Evolutionary conservation across 305 asterid species (phyloP).

Genomic region (Coffea humblotiana): DNA sequence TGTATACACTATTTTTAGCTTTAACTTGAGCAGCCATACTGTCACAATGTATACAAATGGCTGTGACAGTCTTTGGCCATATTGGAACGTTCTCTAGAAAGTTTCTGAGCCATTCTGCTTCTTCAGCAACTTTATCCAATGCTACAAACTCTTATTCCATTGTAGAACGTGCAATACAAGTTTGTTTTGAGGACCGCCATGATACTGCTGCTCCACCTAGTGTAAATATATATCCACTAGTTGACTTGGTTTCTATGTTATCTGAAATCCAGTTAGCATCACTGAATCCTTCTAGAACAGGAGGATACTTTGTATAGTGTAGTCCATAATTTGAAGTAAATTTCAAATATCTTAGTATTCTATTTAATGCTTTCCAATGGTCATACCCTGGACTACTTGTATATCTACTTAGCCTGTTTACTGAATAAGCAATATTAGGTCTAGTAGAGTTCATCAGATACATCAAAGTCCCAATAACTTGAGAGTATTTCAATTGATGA

Average conservation of each 20-base stretch:
- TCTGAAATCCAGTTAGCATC: neutral
- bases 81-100: neutral
- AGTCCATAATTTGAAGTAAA: neutral
- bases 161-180: neutral
- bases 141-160: neutral
- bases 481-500: neutral
- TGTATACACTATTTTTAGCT: neutral
- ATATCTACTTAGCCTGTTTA: neutral
- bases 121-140: neutral
- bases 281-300: neutral
- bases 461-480: neutral
- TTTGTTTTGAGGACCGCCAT: neutral
- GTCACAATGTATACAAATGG: neutral
- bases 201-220: neutral
- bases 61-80: neutral
- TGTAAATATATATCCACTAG: neutral
- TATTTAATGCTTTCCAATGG: neutral
- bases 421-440: neutral
- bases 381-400: neutral
- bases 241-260: neutral
- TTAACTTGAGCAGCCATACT: neutral
- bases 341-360: neutral
- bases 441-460: neutral
- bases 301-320: neutral
- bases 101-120: neutral